Evolutionary conservation across 2,329 filamentous ascomycete genomes (phyloP).

Genomic region (Trichocomaceae sp.): DNA sequence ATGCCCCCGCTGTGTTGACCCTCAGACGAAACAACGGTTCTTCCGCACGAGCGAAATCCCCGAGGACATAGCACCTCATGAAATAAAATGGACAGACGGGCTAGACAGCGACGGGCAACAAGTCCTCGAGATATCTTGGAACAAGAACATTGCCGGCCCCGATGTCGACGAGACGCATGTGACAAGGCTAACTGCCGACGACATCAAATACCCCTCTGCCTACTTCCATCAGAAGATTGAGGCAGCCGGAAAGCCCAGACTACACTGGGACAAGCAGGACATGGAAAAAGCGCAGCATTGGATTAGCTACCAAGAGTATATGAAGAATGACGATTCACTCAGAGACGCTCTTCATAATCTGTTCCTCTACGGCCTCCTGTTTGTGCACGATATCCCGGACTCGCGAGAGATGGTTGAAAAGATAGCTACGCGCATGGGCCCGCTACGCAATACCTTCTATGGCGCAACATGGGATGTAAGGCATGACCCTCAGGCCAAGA

Average conservation of each 20-base stretch:
- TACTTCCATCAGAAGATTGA: conserved; percentile 9
- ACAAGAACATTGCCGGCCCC: conserved; percentile 47
- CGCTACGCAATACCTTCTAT: conserved; percentile 81
- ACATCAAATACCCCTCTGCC: conserved; percentile 7
- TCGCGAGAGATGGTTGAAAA: conserved; percentile 58
- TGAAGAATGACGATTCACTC: conserved; percentile 54
- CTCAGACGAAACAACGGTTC: conserved; percentile 55
- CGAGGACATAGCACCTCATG: conserved; percentile 35
- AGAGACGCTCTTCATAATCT: conserved; percentile 58
- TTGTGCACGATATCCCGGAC: conserved; percentile 67
- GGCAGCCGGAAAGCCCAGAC: conserved; percentile 23
- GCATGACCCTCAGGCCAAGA: conserved; percentile 74
- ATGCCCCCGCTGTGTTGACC: conserved; percentile 50
- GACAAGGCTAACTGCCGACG: conserved; percentile 12
- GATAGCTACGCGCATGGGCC: conserved; percentile 67
- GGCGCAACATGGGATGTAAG: conserved; percentile 85
- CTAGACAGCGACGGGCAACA: conserved; percentile 20
- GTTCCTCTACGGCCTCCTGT: conserved; percentile 63
- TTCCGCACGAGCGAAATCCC: conserved; percentile 63
- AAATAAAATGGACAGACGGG: conserved; percentile 23
- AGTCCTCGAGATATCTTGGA: conserved; percentile 56
- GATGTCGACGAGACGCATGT: conserved; percentile 33
- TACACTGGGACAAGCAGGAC: conserved; percentile 31
- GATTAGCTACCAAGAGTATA: conserved; percentile 66
- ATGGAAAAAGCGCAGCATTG: conserved; percentile 45